A percentile compares a stretch with the other conserved stretches of the same genome.
Conservation (phyloP, 179 eudicot species). For the Beta corolliflora region DNA sequence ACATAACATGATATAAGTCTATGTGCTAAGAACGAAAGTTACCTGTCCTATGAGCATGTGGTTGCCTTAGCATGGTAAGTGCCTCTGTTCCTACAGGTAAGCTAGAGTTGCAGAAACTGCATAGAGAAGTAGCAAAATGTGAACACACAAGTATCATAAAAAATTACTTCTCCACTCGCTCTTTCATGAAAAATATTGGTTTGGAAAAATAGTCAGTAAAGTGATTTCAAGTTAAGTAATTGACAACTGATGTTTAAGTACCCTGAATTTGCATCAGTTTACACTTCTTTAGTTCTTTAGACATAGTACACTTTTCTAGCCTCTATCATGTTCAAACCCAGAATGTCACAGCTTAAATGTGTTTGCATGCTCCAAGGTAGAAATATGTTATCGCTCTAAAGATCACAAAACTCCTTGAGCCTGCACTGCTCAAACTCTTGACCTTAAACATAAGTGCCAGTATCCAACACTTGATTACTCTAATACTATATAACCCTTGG, state of each 20-base stretch:
- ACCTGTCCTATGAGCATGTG: conserved; percentile 75
- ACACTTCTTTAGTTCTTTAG: background rate
- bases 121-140: conserved; percentile 9
- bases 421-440: background rate
- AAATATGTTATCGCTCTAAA: too few relatives aligned
- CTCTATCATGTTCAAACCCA: background rate
- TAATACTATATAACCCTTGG: background rate
- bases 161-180: background rate
- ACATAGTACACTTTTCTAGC: conserved; percentile 11
- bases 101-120: conserved; percentile 70
- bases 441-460: too few relatives aligned
- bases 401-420: background rate
- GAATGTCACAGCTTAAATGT: background rate
- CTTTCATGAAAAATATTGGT: background rate
- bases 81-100: conserved; percentile 60
- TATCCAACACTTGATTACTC: background rate
- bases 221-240: background rate
- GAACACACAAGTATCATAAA: background rate
- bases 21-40: conserved; percentile 25
- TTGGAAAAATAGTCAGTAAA: background rate
- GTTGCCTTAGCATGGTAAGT: conserved; percentile 53
- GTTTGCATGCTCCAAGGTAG: too few relatives aligned
- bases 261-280: background rate
- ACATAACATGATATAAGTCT: background rate
- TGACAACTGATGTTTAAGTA: background rate